Conservation (phyloP, 2,329 filamentous ascomycete genomes). For the Volutella citrinella region DNA sequence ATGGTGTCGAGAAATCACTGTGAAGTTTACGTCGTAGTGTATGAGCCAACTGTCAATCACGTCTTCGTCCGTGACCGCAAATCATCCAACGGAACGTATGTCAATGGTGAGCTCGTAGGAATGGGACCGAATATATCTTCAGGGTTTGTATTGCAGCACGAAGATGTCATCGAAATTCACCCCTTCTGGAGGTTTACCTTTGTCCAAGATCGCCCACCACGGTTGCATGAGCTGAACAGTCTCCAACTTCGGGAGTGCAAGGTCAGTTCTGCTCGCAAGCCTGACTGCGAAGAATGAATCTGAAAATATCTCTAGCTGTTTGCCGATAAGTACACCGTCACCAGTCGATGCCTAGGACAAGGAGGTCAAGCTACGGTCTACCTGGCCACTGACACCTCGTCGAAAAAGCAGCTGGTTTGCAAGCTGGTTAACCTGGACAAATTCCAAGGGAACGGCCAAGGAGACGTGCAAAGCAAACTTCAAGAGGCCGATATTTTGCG, state of each 20-base stretch:
- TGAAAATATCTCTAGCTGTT: slow-evolving; percentile 32
- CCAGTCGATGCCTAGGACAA: slow-evolving; percentile 34
- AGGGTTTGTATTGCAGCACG: slow-evolving; percentile 47
- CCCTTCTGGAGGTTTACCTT: slow-evolving; percentile 38
- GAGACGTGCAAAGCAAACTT: slow-evolving; percentile 35
- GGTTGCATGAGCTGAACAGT: slow-evolving; percentile 22
- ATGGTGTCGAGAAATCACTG: slow-evolving; percentile 52
- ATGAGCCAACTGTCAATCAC: slow-evolving; percentile 41
- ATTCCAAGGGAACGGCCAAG: slow-evolving; percentile 22
- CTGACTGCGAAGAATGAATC: no score
- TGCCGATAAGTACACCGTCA: slow-evolving; percentile 30
- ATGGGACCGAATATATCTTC: slow-evolving; percentile 32
- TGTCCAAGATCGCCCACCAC: slow-evolving; percentile 25
- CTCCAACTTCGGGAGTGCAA: slow-evolving; percentile 32
- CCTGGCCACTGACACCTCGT: slow-evolving; percentile 43
- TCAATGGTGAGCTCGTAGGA: slow-evolving; percentile 47
- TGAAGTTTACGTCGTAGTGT: slow-evolving; percentile 52
- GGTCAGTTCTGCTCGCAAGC: no score
- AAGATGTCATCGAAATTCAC: slow-evolving; percentile 45
- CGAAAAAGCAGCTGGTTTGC: slow-evolving; percentile 62
- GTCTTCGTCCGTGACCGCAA: slow-evolving; percentile 56
- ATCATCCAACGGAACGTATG: slow-evolving; percentile 52
- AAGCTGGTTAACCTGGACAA: slow-evolving; percentile 57
- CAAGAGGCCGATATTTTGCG: slow-evolving; percentile 53
- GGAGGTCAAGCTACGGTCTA: slow-evolving; percentile 37